Base-by-base conservation (phyloP, 2,329 filamentous ascomycete genomes). In the Fusarium anthophilum region DNA sequence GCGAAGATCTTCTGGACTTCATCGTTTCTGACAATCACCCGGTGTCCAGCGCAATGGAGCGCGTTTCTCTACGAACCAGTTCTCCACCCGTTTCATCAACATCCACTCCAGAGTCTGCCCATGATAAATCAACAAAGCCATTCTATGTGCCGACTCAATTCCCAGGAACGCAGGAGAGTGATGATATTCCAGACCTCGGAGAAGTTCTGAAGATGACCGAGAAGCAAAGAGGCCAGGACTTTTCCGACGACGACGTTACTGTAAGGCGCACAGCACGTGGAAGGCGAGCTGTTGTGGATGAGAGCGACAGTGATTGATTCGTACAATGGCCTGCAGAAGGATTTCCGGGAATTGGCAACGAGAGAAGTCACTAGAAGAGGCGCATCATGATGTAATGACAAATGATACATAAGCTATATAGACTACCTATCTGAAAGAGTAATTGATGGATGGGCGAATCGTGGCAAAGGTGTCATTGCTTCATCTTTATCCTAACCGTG, bases 1-100 rank as follows among this genome's bases (percentile, higher is more conserved):
- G 85, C 18, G 83, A 81, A 50, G 88, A 89, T 72, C 79, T 90
- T 20, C 64, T 89, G 74, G 83, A 90, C 82, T 87, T 93, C 81
- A 78, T 93, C 76, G 84, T 91, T 77, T 79, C 84, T 72, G 80
- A 90, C 80, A 80, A 91, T 66, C 78, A 79, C 41, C 69, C 81
- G 9, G 77, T 78, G 1, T 85, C 84, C 4, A 84, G 84, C 72
- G 80, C 80, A 74, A 78, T 70, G 37, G 78, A 81, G 20, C 81
- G 79, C 11, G 71, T 73, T 37, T 77, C 77, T 20, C 79, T 81
- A n/a, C 78, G 80, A 35, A 72, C 80, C 15, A 71, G 72, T 6
- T 74, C 75, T 20, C 63, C 70, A 2, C 69, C 68, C 30, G 26
- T n/a, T 47, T 76, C 76, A 54, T 74, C 41, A 44, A n/a, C 55